phyloP scores from a whole-genome alignment of 2,329 filamentous ascomycete species.

The Trichoderma breve region DNA sequence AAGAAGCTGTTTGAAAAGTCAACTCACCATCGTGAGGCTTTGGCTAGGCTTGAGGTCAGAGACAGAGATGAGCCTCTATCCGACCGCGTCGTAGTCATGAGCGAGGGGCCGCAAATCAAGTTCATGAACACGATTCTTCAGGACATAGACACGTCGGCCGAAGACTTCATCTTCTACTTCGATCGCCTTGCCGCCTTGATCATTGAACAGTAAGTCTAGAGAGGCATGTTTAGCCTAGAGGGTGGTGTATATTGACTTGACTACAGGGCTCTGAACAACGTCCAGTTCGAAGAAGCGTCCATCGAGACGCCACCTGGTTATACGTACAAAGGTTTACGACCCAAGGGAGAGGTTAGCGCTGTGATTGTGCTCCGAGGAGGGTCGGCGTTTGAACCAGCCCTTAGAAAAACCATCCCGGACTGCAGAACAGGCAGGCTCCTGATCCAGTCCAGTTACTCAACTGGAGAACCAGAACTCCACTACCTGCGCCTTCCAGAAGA shows the following conservation, averaged over 20 bases:
- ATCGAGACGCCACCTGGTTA: slow-evolving; percentile 71
- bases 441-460: slow-evolving; percentile 83
- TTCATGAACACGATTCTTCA: slow-evolving; percentile 92
- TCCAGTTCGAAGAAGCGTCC: slow-evolving; percentile 61
- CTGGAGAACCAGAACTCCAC: slow-evolving; percentile 89
- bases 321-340: slow-evolving; percentile 68
- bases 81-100: slow-evolving; percentile 68
- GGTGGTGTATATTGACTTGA: slow-evolving; percentile 18
- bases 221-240: not conserved
- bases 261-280: slow-evolving; percentile 69
- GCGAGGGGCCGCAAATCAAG: slow-evolving; percentile 74
- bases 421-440: slow-evolving; percentile 84
- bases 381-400: slow-evolving; percentile 79
- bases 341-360: slow-evolving; percentile 74
- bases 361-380: slow-evolving; percentile 88
- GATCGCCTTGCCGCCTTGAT: slow-evolving; percentile 83
- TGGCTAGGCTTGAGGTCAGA: slow-evolving; percentile 71
- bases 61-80: slow-evolving; percentile 72
- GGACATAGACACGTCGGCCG: slow-evolving; percentile 71
- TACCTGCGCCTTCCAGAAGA: slow-evolving; percentile 77
- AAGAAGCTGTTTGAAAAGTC: slow-evolving; percentile 86
- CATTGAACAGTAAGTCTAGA: slow-evolving; percentile 63
- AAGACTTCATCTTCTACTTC: slow-evolving; percentile 98
- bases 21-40: slow-evolving; percentile 72
- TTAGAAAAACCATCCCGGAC: slow-evolving; percentile 89